Base-by-base conservation (phyloP, 176 grass and related monocot genomes). In the Paspalum vaginatum region DNA sequence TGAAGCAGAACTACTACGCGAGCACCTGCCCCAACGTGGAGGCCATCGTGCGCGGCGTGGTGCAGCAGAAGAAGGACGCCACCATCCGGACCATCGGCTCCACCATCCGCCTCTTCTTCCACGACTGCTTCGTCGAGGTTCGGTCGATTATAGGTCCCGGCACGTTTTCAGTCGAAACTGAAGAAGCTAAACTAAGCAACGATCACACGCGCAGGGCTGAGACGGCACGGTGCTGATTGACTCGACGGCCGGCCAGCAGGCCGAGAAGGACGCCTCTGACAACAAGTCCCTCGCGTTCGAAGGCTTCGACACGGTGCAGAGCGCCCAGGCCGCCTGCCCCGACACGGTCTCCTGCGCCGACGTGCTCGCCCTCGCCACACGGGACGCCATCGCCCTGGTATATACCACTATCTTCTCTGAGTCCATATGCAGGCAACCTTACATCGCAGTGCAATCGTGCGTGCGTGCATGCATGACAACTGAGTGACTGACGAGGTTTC, bases 91-190 rank as follows among this genome's bases (percentile, higher is more conserved):
- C 87, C 62, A 40, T 47, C 26, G 89, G 90, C 56, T 80, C 87
- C 61, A 89, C 86, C 68, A 14, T 97, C 78, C 94, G 94, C 82
- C 94, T 97, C 75, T 81, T 94, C 52, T 97, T 97, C 87, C 94
- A 97, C 70, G 94, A 97, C 53, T 97, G 94, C 83, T 88, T 94
- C 74, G 94, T 94, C 61, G 32, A 94, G 47, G 93, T 32, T n/a
- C n/a, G n/a, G n/a, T n/a, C n/a, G n/a, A n/a, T n/a, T n/a, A n/a
- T n/a, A n/a, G n/a, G n/a, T n/a, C n/a, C n/a, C n/a, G n/a, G n/a
- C n/a, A n/a, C n/a, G n/a, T n/a, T n/a, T n/a, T n/a, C n/a, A n/a
- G n/a, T n/a, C n/a, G n/a, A n/a, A n/a, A n/a, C n/a, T n/a, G n/a
- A n/a, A n/a, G n/a, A 32, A 32, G 32, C 32, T 32, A 32, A 32